Conservation (phyloP, 176 grass and related monocot genomes). For the Raddia distichophylla region DNA sequence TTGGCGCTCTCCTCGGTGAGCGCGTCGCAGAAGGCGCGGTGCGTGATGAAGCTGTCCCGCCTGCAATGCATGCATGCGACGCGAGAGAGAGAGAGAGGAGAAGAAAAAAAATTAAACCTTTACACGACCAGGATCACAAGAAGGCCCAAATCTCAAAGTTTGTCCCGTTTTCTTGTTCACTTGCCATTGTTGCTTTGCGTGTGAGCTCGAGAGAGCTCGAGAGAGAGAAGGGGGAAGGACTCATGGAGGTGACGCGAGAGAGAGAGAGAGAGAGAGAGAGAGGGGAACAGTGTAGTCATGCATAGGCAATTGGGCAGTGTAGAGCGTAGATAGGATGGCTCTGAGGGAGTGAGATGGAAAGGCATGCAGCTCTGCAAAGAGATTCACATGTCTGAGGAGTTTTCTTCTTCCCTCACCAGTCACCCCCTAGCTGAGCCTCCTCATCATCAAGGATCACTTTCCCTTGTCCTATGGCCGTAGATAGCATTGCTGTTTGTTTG, state of each 20-base stretch:
- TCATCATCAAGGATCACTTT: slow-evolving; percentile 35
- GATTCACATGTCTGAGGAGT: slow-evolving; percentile 42
- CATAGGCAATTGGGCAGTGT: slow-evolving; percentile 29
- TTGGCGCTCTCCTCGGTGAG: slow-evolving; percentile 89
- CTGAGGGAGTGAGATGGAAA: slow-evolving; percentile 39
- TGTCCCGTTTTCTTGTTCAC: slow-evolving; percentile 22
- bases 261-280: background rate
- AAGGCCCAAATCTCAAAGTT: slow-evolving; percentile 5
- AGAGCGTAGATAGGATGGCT: background rate
- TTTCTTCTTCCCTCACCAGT: background rate
- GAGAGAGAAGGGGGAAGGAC: background rate
- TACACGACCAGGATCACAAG: slow-evolving; percentile 16
- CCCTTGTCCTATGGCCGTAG: slow-evolving; percentile 30
- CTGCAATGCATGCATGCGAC: slow-evolving; percentile 41
- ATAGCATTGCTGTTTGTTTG: slow-evolving; percentile 33
- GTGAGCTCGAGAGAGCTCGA: slow-evolving; percentile 13
- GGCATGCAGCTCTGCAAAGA: slow-evolving; percentile 33
- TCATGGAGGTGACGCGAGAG: slow-evolving; percentile 20
- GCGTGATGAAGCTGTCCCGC: slow-evolving; percentile 99
- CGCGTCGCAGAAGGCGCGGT: slow-evolving; percentile 99
- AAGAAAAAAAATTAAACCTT: slow-evolving; percentile 5
- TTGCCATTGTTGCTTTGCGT: slow-evolving; percentile 31
- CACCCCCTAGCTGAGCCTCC: background rate
- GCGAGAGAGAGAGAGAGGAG: background rate
- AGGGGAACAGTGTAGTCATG: background rate